These are phyloP conservation scores for Anthracocystis walkeri DNA, from an alignment of 1,284 basidiomycete species.

Conservation along the genomic window DNA sequence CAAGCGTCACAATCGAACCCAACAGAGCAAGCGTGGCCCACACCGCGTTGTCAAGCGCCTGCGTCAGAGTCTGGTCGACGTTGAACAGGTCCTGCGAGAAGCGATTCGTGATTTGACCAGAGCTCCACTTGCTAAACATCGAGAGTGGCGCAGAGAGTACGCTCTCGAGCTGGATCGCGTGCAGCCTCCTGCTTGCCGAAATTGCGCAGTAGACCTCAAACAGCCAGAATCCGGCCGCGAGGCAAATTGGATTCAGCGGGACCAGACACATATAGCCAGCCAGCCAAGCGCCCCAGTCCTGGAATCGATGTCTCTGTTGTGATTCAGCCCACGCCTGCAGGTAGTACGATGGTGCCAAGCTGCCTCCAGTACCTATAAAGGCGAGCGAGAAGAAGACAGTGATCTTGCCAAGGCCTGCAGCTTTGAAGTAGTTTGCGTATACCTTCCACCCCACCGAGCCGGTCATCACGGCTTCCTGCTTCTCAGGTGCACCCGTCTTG, in stretches of 20 bases:
- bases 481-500: slow-evolving; percentile 26
- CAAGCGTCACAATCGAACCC: slow-evolving; percentile 30
- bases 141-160: slow-evolving; percentile 44
- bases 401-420: slow-evolving; percentile 23
- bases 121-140: slow-evolving; percentile 48
- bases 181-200: slow-evolving; percentile 41
- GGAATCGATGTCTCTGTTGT: slow-evolving; percentile 34
- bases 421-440: slow-evolving; percentile 30
- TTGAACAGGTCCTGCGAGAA: slow-evolving; percentile 60
- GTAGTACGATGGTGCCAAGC: slow-evolving; percentile 13
- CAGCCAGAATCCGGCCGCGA: slow-evolving; percentile 23
- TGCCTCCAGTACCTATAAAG: not conserved
- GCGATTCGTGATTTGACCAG: slow-evolving; percentile 56
- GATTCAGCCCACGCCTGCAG: slow-evolving; percentile 44
- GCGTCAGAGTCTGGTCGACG: slow-evolving; percentile 38
- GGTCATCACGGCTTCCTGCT: slow-evolving; percentile 41
- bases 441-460: slow-evolving; percentile 39
- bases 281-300: slow-evolving; percentile 25
- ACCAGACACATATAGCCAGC: slow-evolving; percentile 19
- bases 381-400: slow-evolving; percentile 1
- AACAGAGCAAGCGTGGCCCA: slow-evolving; percentile 17
- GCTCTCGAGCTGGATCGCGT: slow-evolving; percentile 33
- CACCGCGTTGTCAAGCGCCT: slow-evolving; percentile 30
- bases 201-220: slow-evolving; percentile 10
- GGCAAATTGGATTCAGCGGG: slow-evolving; percentile 12